These are phyloP conservation scores for Elsinoe batatas DNA, from an alignment of 2,329 filamentous ascomycete genomes.

Conservation along the genomic window DNA sequence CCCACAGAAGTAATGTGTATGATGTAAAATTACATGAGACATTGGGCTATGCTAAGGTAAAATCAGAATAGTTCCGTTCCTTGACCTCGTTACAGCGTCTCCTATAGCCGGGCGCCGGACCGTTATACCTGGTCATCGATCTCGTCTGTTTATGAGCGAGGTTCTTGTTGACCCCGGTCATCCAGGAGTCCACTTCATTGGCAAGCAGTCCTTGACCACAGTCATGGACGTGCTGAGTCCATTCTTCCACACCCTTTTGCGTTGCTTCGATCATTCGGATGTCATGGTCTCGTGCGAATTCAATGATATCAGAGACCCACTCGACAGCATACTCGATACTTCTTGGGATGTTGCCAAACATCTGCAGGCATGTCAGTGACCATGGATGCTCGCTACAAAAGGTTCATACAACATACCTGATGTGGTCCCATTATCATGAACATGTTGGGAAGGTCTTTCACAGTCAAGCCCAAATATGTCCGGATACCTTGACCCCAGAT, in stretches of 20 bases:
- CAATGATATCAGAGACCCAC: slow-evolving; percentile 35
- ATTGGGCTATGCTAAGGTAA: slow-evolving; percentile 11
- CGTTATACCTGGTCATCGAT: slow-evolving; percentile 39
- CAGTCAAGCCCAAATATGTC: slow-evolving; percentile 32
- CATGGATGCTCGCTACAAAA: background rate
- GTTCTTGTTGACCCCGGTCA: slow-evolving; percentile 47
- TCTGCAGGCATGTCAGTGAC: background rate
- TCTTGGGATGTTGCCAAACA: slow-evolving; percentile 35
- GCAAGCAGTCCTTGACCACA: slow-evolving; percentile 37
- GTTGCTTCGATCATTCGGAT: slow-evolving; percentile 32
- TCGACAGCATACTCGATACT: slow-evolving; percentile 36
- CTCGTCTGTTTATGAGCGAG: slow-evolving; percentile 37
- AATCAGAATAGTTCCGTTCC: slow-evolving; percentile 20
- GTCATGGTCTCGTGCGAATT: slow-evolving; percentile 27
- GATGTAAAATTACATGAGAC: too few relatives aligned
- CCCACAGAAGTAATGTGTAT: too few relatives aligned
- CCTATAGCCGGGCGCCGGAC: slow-evolving; percentile 37
- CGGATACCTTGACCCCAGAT: slow-evolving; percentile 26
- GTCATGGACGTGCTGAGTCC: slow-evolving; percentile 24
- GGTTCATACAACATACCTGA: background rate
- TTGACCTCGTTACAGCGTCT: slow-evolving; percentile 24
- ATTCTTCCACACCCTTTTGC: slow-evolving; percentile 32
- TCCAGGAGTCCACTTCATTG: slow-evolving; percentile 45
- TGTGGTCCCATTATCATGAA: slow-evolving; percentile 34
- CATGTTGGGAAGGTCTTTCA: slow-evolving; percentile 36